Evolutionary conservation across 805 yeast genomes (phyloP), one percentile per base, ranked within the genome.

Genomic region (Maudiozyma turicensis): DNA sequence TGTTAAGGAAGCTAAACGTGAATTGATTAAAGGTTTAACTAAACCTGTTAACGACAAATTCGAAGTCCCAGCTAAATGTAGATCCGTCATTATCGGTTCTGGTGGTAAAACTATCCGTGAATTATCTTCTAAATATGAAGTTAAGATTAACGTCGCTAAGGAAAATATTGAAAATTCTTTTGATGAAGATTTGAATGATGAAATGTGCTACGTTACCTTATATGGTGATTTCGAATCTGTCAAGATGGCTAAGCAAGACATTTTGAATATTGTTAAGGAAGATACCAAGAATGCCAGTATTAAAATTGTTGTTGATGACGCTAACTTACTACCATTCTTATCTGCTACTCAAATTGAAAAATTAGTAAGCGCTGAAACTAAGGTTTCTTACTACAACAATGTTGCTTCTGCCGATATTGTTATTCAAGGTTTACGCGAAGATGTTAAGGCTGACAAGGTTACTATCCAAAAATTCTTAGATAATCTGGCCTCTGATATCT

Each of bases 221-320:
- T 84, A 79, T 52, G 98, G 97, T 69, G 95, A 89, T 61, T 75
- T 78, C 52, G 95, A 86, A 63, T 89, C 96, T 48, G 85, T 86
- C 57, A 76, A 74, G 54, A 74, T 75, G 45, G 96, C 97, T 32
- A 83, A 83, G 61, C 65, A 70, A 35, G 79, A 74, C 61, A 88
- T 91, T 54, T 56, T 78, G 60, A 79, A 77, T 20, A 84, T 89
- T 58, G 95, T 89, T 45, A 75, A 78, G 59, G 86, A 84, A 59
- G 82, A 84, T 58, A 83, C 88, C 48, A 83, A 81, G 60, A 72
- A 68, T 56, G 69, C 82, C 49, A 67, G 76, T 8, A 63, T 76
- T 33, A 78, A 71, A 57, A 52, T 85, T 32, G 60, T 70, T n/a
- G 72, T 84, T 39, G 66, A 66, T 33, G 65, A 64, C 45, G 55